Evolutionary conservation across 345 rosid species (phyloP), one percentile per base, ranked within the genome.

Genomic region (Erysimum cheiranthoides): DNA sequence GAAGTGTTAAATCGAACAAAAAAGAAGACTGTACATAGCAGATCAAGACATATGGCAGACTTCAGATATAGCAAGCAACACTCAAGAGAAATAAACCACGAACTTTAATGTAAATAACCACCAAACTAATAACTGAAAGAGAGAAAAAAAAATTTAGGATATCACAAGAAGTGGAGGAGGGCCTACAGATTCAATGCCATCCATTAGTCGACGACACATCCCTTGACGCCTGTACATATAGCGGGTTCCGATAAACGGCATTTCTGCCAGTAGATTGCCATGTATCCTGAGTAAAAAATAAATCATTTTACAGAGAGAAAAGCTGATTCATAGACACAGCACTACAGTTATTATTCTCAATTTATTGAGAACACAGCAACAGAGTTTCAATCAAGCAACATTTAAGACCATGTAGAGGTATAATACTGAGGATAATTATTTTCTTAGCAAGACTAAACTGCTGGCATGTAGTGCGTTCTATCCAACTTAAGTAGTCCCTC

Each of bases 161-260:
- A 50, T 36, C 28, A 30, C 5, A 58, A 58, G 16, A 42, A n/a
- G 25, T 56, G 25, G 56, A 57, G 16, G 31, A 65, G 38, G 52
- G 82, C 91, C 40, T 89, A 95, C 99, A 79, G 84, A 84, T 85
- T 95, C 97, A 76, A 95, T 85, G 68, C 89, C 99, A 68, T 39
- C 53, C 43, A 95, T 82, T 80, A 95, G 97, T 78, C 90, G 89
- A 36, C 91, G 89, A 77, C 99, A 95, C 99, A 95, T 95, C 61
- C 99, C 93, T 84, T 88, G 96, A 58, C 93, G 96, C 79, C 99
- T 86, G 73, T 88, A 90, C 80, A 82, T 50, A 68, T 87, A 78
- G 61, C 99, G 96, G 51, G 98, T 92, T 70, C 98, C 98, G 68
- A 95, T 92, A 77, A 90, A 95, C 46, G 99, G 99, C 99, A 95